A percentile compares a stretch with the other conserved stretches of the same genome.
These are phyloP conservation scores for Sugiyamaella lignohabitans DNA, from an alignment of 805 yeast species.

Conservation along the genomic window DNA sequence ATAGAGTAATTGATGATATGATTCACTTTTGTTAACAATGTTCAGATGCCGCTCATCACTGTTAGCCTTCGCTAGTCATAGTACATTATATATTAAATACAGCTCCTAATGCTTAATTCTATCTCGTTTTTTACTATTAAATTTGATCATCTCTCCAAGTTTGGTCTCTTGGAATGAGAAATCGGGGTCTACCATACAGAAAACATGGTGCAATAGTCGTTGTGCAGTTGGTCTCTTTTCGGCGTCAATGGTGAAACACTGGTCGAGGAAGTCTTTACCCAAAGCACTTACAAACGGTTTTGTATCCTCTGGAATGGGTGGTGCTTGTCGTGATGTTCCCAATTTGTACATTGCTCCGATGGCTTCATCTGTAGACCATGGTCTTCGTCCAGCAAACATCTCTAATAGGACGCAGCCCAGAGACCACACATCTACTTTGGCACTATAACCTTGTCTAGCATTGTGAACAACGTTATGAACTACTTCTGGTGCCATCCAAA, in stretches of 20 bases:
- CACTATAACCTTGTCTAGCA: slow-evolving; percentile 86
- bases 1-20: too few species aligned
- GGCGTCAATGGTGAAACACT: slow-evolving; percentile 70
- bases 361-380: slow-evolving; percentile 95
- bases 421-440: slow-evolving; percentile 98
- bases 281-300: slow-evolving; percentile 51
- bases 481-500: slow-evolving; percentile 99
- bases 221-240: slow-evolving; percentile 84
- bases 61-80: too few species aligned
- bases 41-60: too few species aligned
- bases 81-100: too few species aligned
- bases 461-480: slow-evolving; percentile 73
- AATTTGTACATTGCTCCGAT: slow-evolving; percentile 87
- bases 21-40: too few species aligned
- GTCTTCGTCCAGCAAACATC: slow-evolving; percentile 96
- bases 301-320: slow-evolving; percentile 94
- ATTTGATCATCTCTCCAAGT: slow-evolving; percentile 48
- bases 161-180: slow-evolving; percentile 51
- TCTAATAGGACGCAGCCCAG: slow-evolving; percentile 94
- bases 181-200: slow-evolving; percentile 37
- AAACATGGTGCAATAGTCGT: slow-evolving; percentile 48
- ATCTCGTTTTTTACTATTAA: slow-evolving; percentile 17
- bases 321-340: slow-evolving; percentile 82
- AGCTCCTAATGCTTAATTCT: neutral
- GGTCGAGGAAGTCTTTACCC: slow-evolving; percentile 66